Base-by-base conservation (phyloP, 202 grass and related monocot genomes). In the Schoenoplectus triqueter region DNA sequence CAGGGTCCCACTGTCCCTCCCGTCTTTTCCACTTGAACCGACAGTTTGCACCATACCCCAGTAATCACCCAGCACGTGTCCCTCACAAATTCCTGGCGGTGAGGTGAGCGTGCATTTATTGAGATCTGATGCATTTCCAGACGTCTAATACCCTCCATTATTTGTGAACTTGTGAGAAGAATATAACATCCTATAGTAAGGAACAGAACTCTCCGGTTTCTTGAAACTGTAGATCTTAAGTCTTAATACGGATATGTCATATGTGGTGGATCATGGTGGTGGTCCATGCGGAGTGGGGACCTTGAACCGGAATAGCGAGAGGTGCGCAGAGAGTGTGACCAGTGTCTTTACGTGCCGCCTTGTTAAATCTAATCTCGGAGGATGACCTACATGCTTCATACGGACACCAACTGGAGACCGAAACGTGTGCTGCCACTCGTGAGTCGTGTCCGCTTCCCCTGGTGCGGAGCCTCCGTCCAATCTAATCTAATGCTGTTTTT, bases 331-430 rank as follows among this genome's bases (percentile, higher is more conserved):
- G 45, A 49, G 62, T 54, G 79, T 81, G 80, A 82, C 62, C 64
- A 64, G 59, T 65, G 70, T 85, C 83, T 52, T 85, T 85, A 85
- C 83, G 70, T 85, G 69, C 83, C 69, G 83, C 55, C 15, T 66
- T n/a, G 54, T 85, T 65, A 49, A 85, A 44, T 63, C 52, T 64
- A 51, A 65, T 14, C 41, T 66, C 71, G 19, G 14, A 15, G 10
- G n/a, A 10, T 82, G 62, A 50, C 78, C 20, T 80, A 45, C 18
- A 14, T 7, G 2, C 14, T 8, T 64, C 9, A 56, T 59, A 80
- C 40, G 77, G 57, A 64, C 9, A 46, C 78, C 57, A 48, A 7
- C 6, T 2, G 7, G 4, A 67, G 61, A 9, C 3, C 18, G 80
- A 82, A 45, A 50, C 45, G 62, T 82, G 61, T 0, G 11, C 15